These are phyloP conservation scores for Acephala macrosclerotiorum DNA, from an alignment of 2,329 filamentous ascomycete species.

Conservation along the genomic window DNA sequence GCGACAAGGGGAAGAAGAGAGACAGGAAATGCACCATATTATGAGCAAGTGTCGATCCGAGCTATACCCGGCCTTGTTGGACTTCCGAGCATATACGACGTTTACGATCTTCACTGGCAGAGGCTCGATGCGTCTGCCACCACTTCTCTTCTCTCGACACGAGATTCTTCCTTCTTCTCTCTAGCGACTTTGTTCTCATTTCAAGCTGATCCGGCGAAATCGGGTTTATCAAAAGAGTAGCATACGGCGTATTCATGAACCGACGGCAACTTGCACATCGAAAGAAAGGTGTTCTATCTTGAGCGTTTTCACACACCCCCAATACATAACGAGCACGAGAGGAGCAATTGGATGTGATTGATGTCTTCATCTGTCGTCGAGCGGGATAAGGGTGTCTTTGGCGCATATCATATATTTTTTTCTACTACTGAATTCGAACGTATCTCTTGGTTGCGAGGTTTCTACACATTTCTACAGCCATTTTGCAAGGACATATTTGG, in stretches of 20 bases:
- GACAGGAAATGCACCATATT: conserved; percentile 44
- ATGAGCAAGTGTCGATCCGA: conserved; percentile 36
- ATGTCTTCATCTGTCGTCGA: neutral
- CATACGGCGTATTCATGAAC: conserved; percentile 40
- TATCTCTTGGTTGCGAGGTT: conserved; percentile 7
- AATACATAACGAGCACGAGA: conserved; percentile 1
- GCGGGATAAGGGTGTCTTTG: conserved; percentile 12
- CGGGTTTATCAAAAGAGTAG: conserved; percentile 45
- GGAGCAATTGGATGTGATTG: conserved; percentile 4
- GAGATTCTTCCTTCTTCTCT: conserved; percentile 34
- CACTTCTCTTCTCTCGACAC: conserved; percentile 25
- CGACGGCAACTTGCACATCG: conserved; percentile 12
- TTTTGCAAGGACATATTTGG: conserved; percentile 9
- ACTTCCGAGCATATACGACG: conserved; percentile 31
- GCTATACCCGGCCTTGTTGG: conserved; percentile 18
- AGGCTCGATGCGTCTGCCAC: conserved; percentile 21
- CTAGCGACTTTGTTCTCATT: conserved; percentile 36
- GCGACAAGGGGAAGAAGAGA: conserved; percentile 35
- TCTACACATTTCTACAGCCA: conserved; percentile 11
- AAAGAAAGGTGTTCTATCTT: conserved; percentile 1
- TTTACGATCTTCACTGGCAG: conserved; percentile 34
- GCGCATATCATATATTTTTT: conserved; percentile 17
- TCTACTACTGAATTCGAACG: conserved; percentile 1
- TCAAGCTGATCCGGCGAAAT: conserved; percentile 41
- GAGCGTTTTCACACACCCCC: neutral